Conservation (phyloP, 805 yeast species). For the Yueomyces sp. region DNA sequence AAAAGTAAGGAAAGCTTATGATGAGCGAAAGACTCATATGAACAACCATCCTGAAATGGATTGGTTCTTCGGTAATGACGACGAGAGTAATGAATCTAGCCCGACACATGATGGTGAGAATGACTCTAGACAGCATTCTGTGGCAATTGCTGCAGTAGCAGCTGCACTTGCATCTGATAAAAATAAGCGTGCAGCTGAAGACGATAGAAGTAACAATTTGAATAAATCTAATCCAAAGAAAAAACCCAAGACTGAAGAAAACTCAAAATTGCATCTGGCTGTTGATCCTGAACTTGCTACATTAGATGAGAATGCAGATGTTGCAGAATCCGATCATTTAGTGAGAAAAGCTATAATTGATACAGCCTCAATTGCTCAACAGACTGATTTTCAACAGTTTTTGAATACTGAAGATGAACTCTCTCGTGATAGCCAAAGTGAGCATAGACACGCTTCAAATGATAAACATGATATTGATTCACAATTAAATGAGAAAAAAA, state of each 20-base stretch:
- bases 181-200: conserved; percentile 5
- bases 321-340: conserved; percentile 45
- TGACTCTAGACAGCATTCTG: conserved; percentile 9
- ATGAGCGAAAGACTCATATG: conserved; percentile 1
- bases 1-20: background rate
- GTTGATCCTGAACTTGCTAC: conserved; percentile 50
- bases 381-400: conserved; percentile 26
- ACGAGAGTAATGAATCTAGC: conserved; percentile 3
- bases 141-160: conserved; percentile 22
- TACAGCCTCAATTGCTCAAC: conserved; percentile 47
- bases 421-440: conserved; percentile 5
- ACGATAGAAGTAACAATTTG: conserved; percentile 6
- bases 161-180: conserved; percentile 20
- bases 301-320: conserved; percentile 27
- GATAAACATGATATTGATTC: background rate
- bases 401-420: conserved; percentile 17
- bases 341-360: conserved; percentile 62
- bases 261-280: conserved; percentile 19
- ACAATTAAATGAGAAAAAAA: conserved; percentile 1
- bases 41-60: conserved; percentile 7
- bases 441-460: background rate
- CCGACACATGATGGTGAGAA: conserved; percentile 1
- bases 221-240: conserved; percentile 4
- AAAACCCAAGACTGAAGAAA: conserved; percentile 2
- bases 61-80: conserved; percentile 11